Evolutionary conservation across 164 flowering plant species (phyloP), one percentile per base, ranked within the genome.

Genomic region (Magnolia changhungtana): DNA sequence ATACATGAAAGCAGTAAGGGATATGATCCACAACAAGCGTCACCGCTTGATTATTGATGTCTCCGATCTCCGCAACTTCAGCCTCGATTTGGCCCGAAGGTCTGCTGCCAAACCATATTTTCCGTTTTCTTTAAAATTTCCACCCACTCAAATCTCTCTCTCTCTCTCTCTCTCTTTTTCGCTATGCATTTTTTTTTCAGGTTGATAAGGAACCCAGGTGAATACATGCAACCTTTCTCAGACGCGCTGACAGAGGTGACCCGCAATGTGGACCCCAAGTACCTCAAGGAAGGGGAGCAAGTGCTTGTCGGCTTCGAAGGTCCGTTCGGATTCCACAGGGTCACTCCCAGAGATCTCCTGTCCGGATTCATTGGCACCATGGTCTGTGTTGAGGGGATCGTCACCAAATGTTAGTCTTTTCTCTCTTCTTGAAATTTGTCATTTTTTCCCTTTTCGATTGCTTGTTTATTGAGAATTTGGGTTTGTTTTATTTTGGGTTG

Each of bases 361-460:
- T 94, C 98, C 18, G 80, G 84, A 24, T 96, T 90, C 80, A 92
- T 96, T 73, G 99, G 99, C 16, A 90, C 99, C 52, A 90, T 96
- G 97, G 98, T 96, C 74, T 90, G 97, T 66, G 97, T 96, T 9
- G 96, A 91, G 74, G 99, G 99, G 76, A 96, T 96, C 72, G 87
- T 96, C 76, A 96, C 99, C 52, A 91, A 91, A 90, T 94, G 99
- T 94, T 89, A 8, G 67, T 16, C 71, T 24, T 63, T 19, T 59
- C 27, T 45, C 63, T 71, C 71, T 59, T 14, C 23, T 67, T 23
- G 10, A 61, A 50, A 70, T 59, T 59, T 20, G 24, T 4, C 37
- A 2, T 37, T 31, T 63, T 50, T 71, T 58, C 23, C 7, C 3
- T 9, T 31, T 64, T 7, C n/a, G 24, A 64, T 64, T 55, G 16